Conservation (phyloP, 805 yeast species). For the Candida ponderosae region DNA sequence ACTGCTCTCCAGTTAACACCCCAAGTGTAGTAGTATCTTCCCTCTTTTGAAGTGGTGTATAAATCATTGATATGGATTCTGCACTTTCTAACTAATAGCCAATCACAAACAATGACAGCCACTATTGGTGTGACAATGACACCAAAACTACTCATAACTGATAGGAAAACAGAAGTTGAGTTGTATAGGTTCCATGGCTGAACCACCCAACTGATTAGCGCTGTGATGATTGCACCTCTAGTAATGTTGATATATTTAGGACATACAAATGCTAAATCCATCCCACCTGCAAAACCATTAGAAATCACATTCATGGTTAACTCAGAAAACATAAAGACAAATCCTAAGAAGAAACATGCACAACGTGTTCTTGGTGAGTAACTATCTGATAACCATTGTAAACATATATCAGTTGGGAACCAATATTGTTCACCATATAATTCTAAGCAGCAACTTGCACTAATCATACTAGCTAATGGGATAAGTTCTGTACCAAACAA, state of each 20-base stretch:
- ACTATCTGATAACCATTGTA: conserved; percentile 24
- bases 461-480: conserved; percentile 25
- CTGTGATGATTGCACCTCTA: conserved; percentile 35
- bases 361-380: conserved; percentile 24
- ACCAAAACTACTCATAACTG: conserved; percentile 26
- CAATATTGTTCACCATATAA: conserved; percentile 24
- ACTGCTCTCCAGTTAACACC: conserved; percentile 34
- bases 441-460: conserved; percentile 23
- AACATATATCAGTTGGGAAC: conserved; percentile 23
- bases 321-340: conserved; percentile 22
- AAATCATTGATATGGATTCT: conserved; percentile 23
- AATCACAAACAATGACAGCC: conserved; percentile 31
- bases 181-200: conserved; percentile 35
- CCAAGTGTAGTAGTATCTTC: conserved; percentile 28
- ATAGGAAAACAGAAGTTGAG: conserved; percentile 26
- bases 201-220: conserved; percentile 26
- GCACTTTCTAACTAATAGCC: conserved; percentile 23
- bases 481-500: conserved; percentile 21
- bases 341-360: conserved; percentile 25
- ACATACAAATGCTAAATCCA: conserved; percentile 27
- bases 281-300: conserved; percentile 32
- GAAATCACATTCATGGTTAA: conserved; percentile 22
- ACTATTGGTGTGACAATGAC: conserved; percentile 32
- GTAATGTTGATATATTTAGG: conserved; percentile 22
- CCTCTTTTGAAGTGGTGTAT: conserved; percentile 22